Conservation (phyloP, 2,329 filamentous ascomycete genomes). For the Epichloe uncinata region DNA sequence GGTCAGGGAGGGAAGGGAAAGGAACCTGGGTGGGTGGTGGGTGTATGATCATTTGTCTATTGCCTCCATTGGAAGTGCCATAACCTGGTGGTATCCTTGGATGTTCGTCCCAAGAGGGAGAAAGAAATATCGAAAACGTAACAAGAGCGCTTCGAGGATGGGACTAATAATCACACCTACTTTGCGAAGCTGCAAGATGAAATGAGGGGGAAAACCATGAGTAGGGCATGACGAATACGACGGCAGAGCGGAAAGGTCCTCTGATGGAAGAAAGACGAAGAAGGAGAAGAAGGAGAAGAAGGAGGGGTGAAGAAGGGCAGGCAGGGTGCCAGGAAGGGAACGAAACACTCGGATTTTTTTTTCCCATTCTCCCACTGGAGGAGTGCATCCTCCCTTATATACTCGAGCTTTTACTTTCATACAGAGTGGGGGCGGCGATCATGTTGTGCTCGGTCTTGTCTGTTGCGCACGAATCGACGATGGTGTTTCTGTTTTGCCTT, state of each 20-base stretch:
- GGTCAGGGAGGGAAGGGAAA: not conserved
- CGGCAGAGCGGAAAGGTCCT: not conserved
- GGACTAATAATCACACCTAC: not conserved
- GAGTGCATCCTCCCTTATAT: not conserved
- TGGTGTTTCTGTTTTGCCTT: not conserved
- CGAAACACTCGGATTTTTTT: not conserved
- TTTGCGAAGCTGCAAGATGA: not conserved
- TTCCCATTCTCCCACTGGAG: no score
- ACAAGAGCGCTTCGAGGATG: not conserved
- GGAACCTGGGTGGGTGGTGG: not conserved
- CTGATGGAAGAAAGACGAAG: not conserved
- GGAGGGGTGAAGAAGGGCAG: no score
- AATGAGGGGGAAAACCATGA: not conserved
- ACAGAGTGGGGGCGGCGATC: not conserved
- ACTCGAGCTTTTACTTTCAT: not conserved
- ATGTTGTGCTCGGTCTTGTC: constrained; percentile 10
- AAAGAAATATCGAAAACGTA: not conserved
- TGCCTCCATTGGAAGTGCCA: not conserved
- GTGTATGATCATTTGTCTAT: constrained; percentile 4
- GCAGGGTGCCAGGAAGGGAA: not conserved
- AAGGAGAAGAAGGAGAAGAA: not conserved
- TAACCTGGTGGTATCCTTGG: not conserved
- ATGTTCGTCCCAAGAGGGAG: not conserved
- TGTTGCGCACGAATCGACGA: constrained; percentile 3
- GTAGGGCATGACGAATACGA: not conserved